Conservation (phyloP, 139 green algal genomes). For the Chlorella sp. region DNA sequence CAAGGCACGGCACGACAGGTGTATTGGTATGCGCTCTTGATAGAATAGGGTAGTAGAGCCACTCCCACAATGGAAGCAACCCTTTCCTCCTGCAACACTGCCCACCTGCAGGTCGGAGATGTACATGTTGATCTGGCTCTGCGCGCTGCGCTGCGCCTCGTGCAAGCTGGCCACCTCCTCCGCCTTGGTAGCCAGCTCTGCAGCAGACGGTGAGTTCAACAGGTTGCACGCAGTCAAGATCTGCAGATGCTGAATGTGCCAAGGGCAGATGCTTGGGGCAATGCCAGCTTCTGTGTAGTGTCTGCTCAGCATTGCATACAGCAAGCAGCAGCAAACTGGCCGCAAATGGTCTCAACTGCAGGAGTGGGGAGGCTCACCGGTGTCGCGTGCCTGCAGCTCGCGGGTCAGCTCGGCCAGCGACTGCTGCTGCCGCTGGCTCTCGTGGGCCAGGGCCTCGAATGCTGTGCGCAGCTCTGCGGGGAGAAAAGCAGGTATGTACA, state of each 20-base stretch:
- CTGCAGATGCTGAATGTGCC: too few species aligned
- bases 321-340: too few species aligned
- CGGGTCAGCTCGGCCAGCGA: slow-evolving; percentile 34
- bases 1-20: too few species aligned
- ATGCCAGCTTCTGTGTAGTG: too few species aligned
- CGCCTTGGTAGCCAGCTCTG: slow-evolving; percentile 51
- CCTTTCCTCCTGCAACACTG: too few species aligned
- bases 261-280: too few species aligned
- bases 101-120: slow-evolving; percentile 65
- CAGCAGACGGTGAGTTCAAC: too few species aligned
- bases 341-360: too few species aligned
- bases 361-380: slow-evolving; percentile 8
- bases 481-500: neutral
- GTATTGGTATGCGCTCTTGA: too few species aligned
- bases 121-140: slow-evolving; percentile 65
- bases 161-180: slow-evolving; percentile 62
- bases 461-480: slow-evolving; percentile 52
- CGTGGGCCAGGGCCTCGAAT: slow-evolving; percentile 64
- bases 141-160: slow-evolving; percentile 51
- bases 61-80: too few species aligned
- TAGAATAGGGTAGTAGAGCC: neutral
- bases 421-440: slow-evolving; percentile 60
- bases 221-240: too few species aligned
- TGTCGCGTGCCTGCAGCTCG: slow-evolving; percentile 21
- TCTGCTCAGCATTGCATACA: too few species aligned